Evolutionary conservation across 2,329 filamentous ascomycete species (phyloP).

Genomic region (Cordyceps cateniannulata): DNA sequence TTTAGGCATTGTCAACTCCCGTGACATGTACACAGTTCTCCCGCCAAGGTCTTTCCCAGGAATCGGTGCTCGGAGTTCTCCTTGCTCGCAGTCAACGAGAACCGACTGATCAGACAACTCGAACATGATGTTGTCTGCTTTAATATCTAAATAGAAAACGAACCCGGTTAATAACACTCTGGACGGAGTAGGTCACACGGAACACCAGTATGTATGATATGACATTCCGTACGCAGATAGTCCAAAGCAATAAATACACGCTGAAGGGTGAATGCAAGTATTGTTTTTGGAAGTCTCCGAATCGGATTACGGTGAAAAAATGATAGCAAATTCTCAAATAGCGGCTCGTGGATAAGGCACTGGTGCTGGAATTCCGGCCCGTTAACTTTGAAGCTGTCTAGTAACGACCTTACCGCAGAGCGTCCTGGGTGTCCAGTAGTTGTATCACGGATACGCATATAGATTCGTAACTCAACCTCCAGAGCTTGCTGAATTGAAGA

Average conservation of each 20-base stretch:
- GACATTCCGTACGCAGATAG: conserved; percentile 39
- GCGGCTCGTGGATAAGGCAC: not conserved
- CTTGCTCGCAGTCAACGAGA: conserved; percentile 23
- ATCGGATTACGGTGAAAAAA: not conserved
- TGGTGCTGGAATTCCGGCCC: not conserved
- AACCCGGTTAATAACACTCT: too few relatives aligned
- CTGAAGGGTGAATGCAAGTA: conserved; percentile 28
- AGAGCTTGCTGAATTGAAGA: conserved; percentile 20
- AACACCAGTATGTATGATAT: conserved; percentile 39
- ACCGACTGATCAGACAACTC: not conserved
- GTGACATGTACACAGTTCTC: conserved; percentile 34
- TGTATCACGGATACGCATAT: conserved; percentile 16
- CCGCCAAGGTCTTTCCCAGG: conserved; percentile 33
- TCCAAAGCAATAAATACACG: conserved; percentile 38
- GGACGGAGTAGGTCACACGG: not conserved
- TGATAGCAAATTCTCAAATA: not conserved
- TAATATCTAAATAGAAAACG: not conserved
- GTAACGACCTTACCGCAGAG: not conserved
- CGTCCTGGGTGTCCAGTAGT: not conserved
- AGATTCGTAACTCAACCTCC: conserved; percentile 35
- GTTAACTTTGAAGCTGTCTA: not conserved
- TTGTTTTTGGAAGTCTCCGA: not conserved
- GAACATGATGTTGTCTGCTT: conserved; percentile 27
- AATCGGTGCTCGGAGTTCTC: conserved; percentile 28
- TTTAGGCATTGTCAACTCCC: conserved; percentile 28